phyloP scores from a whole-genome alignment of 495 filamentous ascomycete species.

The Lentithecium fluviatile region DNA sequence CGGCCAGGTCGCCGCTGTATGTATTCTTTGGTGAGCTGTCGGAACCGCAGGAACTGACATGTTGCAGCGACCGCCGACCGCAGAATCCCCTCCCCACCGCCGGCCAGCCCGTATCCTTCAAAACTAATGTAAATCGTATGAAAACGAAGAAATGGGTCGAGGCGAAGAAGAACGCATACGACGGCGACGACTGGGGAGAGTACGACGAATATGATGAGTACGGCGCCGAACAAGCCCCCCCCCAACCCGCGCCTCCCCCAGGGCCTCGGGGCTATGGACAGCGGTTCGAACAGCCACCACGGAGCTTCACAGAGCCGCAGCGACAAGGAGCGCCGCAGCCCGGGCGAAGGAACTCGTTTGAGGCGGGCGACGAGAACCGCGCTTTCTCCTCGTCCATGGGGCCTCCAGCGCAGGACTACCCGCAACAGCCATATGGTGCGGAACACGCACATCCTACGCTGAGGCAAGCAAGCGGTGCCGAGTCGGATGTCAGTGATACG shows the following conservation, averaged over 20 bases:
- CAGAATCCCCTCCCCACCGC: conserved; percentile 33
- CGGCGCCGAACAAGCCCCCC: conserved; percentile 53
- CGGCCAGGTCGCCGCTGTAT: conserved; percentile 34
- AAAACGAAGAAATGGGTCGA: conserved; percentile 96
- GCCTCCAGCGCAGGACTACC: conserved; percentile 6
- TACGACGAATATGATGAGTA: conserved; percentile 78
- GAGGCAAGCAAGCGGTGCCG: conserved; percentile 30
- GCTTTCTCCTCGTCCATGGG: conserved; percentile 31
- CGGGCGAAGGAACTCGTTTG: conserved; percentile 48
- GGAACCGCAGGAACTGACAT: conserved; percentile 5
- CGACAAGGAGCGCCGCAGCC: conserved; percentile 28
- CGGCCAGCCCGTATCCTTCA: conserved; percentile 58
- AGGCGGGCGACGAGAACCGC: conserved; percentile 49
- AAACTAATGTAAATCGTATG: conserved; percentile 80
- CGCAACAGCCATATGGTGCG: conserved; percentile 11
- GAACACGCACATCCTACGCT: conserved; percentile 2
- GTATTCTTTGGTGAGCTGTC: not conserved
- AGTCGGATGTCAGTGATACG: conserved; percentile 34
- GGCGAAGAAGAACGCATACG: conserved; percentile 83
- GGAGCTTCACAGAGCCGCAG: conserved; percentile 39
- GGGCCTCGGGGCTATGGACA: conserved; percentile 43
- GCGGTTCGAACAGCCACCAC: conserved; percentile 15
- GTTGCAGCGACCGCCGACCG: conserved; percentile 36
- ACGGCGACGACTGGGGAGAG: conserved; percentile 91
- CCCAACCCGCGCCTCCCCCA: conserved; percentile 21